A percentile compares a stretch with the other conserved stretches of the same genome.
Conservation (phyloP, 192 early-diverging fungal genomes). For the Oehlia diaphana region DNA sequence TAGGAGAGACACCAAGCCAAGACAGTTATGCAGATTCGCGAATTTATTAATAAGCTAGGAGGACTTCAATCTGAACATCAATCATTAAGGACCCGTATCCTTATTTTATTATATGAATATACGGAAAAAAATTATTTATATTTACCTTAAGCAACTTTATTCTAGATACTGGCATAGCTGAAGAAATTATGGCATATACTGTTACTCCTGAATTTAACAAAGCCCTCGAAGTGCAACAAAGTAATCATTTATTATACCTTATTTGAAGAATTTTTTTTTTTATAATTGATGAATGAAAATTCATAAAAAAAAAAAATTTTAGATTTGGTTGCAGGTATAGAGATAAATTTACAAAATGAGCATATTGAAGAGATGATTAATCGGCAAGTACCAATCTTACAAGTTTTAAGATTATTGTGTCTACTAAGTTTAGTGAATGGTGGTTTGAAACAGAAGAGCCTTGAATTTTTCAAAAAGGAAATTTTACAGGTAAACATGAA, state of each 20-base stretch:
- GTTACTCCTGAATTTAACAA: constrained; percentile 80
- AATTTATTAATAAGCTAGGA: constrained; percentile 87
- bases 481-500: constrained; percentile 63
- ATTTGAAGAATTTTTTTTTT: background rate
- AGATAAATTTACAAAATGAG: constrained; percentile 65
- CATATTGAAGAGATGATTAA: constrained; percentile 88
- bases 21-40: constrained; percentile 88
- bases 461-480: constrained; percentile 82
- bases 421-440: constrained; percentile 83
- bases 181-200: constrained; percentile 79
- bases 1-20: constrained; percentile 85
- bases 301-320: constrained; percentile 28
- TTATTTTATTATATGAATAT: constrained; percentile 16
- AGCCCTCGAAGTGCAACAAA: constrained; percentile 89
- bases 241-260: constrained; percentile 37
- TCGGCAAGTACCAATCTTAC: constrained; percentile 65
- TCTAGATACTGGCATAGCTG: constrained; percentile 76
- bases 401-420: constrained; percentile 79
- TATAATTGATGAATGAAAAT: background rate
- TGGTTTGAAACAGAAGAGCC: constrained; percentile 79
- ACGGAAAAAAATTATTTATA: background rate
- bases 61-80: constrained; percentile 85
- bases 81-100: constrained; percentile 72
- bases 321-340: constrained; percentile 75
- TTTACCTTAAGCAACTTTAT: background rate